These are phyloP conservation scores for Polytrichum commune DNA, from an alignment of 225 moss, liverwort and hornwort species.

Conservation along the genomic window DNA sequence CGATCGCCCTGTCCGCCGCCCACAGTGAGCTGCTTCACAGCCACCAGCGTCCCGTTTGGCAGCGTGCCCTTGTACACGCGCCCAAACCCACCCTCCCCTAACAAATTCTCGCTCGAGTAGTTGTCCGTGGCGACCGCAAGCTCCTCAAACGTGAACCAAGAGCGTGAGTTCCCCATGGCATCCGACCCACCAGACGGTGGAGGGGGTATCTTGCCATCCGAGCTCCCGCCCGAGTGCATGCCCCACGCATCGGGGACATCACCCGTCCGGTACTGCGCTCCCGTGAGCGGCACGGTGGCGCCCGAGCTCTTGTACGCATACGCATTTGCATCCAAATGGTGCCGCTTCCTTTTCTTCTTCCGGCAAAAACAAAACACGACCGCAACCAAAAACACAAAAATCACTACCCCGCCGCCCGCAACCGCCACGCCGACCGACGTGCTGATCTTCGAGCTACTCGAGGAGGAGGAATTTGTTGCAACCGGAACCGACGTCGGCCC, in stretches of 20 bases:
- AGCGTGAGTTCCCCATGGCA: slow-evolving; percentile 40
- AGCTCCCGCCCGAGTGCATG: slow-evolving; percentile 23
- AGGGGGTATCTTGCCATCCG: slow-evolving; percentile 32
- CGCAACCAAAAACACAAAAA: slow-evolving; percentile 12
- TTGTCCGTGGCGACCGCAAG: slow-evolving; percentile 34
- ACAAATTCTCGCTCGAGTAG: slow-evolving; percentile 35
- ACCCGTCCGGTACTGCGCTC: slow-evolving; percentile 22
- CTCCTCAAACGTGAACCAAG: slow-evolving; percentile 34
- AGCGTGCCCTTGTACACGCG: slow-evolving; percentile 40
- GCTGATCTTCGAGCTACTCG: background rate
- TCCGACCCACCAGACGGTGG: slow-evolving; percentile 24
- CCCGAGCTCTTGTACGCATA: slow-evolving; percentile 34
- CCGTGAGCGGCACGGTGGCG: slow-evolving; percentile 41
- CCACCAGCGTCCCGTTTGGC: slow-evolving; percentile 33
- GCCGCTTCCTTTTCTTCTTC: slow-evolving; percentile 18
- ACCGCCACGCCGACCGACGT: slow-evolving; percentile 5
- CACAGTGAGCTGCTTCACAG: slow-evolving; percentile 49
- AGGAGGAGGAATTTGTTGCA: background rate
- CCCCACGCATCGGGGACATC: slow-evolving; percentile 38
- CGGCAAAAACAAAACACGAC: slow-evolving; percentile 22
- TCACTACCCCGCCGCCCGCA: slow-evolving; percentile 18
- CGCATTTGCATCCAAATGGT: slow-evolving; percentile 11
- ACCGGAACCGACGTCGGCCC: no score
- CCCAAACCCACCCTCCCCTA: slow-evolving; percentile 51
- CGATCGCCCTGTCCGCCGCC: slow-evolving; percentile 50